These are phyloP conservation scores for Vicia villosa DNA, from an alignment of 306 rosid genomes.

Conservation along the genomic window DNA sequence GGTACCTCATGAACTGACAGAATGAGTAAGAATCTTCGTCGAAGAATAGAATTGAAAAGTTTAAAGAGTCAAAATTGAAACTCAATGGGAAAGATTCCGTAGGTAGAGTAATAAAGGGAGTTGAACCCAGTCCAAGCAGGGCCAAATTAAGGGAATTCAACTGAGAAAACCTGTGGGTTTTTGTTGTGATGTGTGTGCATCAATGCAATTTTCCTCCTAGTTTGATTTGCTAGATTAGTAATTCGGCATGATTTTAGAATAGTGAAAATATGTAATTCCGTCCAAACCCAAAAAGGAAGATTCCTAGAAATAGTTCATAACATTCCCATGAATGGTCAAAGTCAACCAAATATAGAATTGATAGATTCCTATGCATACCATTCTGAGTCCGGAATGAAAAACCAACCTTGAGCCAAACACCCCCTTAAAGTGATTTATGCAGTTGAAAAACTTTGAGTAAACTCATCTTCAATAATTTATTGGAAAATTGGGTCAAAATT, in stretches of 20 bases:
- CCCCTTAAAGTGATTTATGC: too few species aligned
- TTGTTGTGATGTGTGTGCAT: neutral
- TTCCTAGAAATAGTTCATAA: neutral
- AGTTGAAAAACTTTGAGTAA: neutral
- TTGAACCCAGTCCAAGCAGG: neutral
- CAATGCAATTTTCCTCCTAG: slow-evolving; percentile 7
- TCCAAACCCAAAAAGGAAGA: slow-evolving; percentile 1
- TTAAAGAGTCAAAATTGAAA: neutral
- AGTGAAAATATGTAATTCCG: neutral
- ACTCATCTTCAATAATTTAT: neutral
- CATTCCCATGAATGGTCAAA: slow-evolving; percentile 12
- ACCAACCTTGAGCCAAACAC: too few species aligned
- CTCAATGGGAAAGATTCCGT: neutral
- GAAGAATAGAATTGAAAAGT: too few species aligned
- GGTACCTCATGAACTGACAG: too few species aligned
- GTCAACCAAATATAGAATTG: neutral
- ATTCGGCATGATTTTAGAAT: neutral
- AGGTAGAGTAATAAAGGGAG: neutral
- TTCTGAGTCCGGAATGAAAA: neutral
- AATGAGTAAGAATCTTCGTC: too few species aligned
- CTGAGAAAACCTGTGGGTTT: neutral
- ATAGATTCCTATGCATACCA: slow-evolving; percentile 12
- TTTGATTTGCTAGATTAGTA: slow-evolving; percentile 4
- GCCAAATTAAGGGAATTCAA: neutral
- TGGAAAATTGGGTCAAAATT: neutral